Evolutionary conservation across 2,329 filamentous ascomycete species (phyloP).

Genomic region (Ophiosphaerella narmari): DNA sequence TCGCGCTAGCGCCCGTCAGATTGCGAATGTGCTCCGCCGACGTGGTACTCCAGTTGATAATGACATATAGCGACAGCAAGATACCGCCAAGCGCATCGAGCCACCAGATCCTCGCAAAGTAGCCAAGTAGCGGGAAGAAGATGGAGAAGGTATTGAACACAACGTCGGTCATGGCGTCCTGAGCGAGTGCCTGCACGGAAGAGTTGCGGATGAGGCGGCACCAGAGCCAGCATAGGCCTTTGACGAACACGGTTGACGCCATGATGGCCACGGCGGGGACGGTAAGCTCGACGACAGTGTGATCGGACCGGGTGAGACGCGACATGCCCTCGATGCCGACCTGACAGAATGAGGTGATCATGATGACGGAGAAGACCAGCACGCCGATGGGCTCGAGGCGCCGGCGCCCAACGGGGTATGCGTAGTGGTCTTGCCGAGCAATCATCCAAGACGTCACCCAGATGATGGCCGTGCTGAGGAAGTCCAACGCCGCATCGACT

Average conservation of each 20-base stretch:
- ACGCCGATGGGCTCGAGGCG: constrained; percentile 80
- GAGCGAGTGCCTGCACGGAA: constrained; percentile 77
- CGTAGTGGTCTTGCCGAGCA: constrained; percentile 72
- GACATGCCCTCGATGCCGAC: constrained; percentile 73
- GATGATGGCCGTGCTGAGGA: constrained; percentile 79
- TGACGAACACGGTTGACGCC: constrained; percentile 79
- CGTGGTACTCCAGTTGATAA: constrained; percentile 77
- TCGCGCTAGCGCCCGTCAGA: constrained; percentile 76
- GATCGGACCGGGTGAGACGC: constrained; percentile 64
- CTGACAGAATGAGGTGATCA: constrained; percentile 84
- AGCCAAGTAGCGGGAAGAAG: constrained; percentile 81
- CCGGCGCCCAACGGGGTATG: constrained; percentile 77
- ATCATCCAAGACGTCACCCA: constrained; percentile 79
- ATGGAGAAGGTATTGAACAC: constrained; percentile 92
- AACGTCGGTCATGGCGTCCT: constrained; percentile 73
- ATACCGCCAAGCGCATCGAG: constrained; percentile 80
- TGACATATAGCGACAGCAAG: constrained; percentile 76
- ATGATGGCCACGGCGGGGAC: constrained; percentile 78
- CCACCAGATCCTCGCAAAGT: constrained; percentile 80
- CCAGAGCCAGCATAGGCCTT: constrained; percentile 83
- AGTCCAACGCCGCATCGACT: constrained; percentile 80
- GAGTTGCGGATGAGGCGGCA: constrained; percentile 85
- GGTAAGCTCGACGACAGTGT: constrained; percentile 72
- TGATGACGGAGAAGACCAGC: constrained; percentile 79
- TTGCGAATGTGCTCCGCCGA: constrained; percentile 79